A percentile compares a stretch with the other conserved stretches of the same genome.
These are phyloP conservation scores for Candida parachauliodes DNA, from an alignment of 805 yeast species.

Conservation along the genomic window DNA sequence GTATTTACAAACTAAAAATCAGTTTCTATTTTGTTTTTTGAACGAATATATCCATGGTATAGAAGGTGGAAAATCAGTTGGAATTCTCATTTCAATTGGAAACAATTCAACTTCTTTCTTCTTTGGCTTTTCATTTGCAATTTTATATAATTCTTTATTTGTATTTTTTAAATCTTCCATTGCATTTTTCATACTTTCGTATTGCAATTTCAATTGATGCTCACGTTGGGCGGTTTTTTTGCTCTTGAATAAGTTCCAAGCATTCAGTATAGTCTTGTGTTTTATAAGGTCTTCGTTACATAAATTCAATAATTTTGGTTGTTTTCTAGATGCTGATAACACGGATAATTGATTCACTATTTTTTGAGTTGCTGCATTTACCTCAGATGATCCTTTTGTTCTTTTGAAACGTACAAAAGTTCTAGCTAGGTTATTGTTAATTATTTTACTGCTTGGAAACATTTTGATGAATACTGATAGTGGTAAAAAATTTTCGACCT, in stretches of 20 bases:
- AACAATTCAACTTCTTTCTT: slow-evolving; percentile 43
- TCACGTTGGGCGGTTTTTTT: slow-evolving; percentile 43
- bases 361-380: slow-evolving; percentile 37
- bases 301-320: slow-evolving; percentile 75
- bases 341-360: slow-evolving; percentile 67
- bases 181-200: slow-evolving; percentile 61
- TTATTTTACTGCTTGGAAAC: slow-evolving; percentile 1
- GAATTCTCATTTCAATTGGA: slow-evolving; percentile 81
- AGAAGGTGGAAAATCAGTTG: slow-evolving; percentile 85
- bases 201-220: slow-evolving; percentile 54
- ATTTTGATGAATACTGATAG: background rate
- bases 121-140: slow-evolving; percentile 56
- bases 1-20: slow-evolving; percentile 2
- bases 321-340: slow-evolving; percentile 80
- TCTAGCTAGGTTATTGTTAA: slow-evolving; percentile 2
- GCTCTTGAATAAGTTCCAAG: slow-evolving; percentile 69
- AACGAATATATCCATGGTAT: slow-evolving; percentile 69
- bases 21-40: slow-evolving; percentile 4
- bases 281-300: slow-evolving; percentile 79
- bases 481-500: slow-evolving; percentile 2
- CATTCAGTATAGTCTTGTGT: slow-evolving; percentile 76
- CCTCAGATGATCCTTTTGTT: slow-evolving; percentile 22
- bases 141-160: slow-evolving; percentile 53
- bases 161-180: slow-evolving; percentile 60
- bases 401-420: slow-evolving; percentile 11